Base-by-base conservation (phyloP, 2,329 filamentous ascomycete genomes). In the Pseudogymnoascus pannorum region DNA sequence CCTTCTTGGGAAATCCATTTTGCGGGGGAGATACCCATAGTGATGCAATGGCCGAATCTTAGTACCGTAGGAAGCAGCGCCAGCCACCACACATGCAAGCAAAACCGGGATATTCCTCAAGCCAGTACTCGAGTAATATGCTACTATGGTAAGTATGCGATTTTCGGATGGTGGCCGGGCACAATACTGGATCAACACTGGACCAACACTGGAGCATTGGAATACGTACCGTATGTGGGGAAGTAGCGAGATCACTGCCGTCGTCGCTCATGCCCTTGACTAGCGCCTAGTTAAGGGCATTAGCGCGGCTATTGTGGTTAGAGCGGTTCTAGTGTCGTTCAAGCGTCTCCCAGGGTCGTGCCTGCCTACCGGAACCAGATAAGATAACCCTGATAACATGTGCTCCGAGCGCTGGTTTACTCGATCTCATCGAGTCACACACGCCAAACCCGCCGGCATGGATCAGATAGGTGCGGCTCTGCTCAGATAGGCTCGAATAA, bases 401-500 rank as follows among this genome's bases (percentile, higher is more conserved):
- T 54, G 48, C 48, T 31, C 48, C 48, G 16, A 54, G 11, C n/a
- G 48, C 14, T 54, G n/a, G n/a, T 16, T 48, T 54, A 54, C 48
- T 54, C 48, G 48, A 54, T 54, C 48, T 54, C 48, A 54, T 54
- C 48, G 48, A 54, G 48, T 54, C 48, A 54, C 48, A 54, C 48
- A 18, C 48, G 48, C 26, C 16, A 54, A 54, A 54, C 48, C 48
- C 24, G 48, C 48, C 26, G 26, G 48, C 33, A 31, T 54, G 48
- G 48, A 31, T 31, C 48, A 31, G 44, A 26, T 44, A 51, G 24
- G 22, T 51, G 44, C 44, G 44, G 44, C 44, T 51, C 44, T 51
- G 22, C 22, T n/a, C 14, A 16, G 44, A 44, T 26, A 48, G 22
- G 42, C 12, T 16, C 4, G 12, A 48, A 48, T 48, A 26, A 20